Base-by-base conservation (phyloP, 2,329 filamentous ascomycete genomes). In the Colletotrichum abscissum region DNA sequence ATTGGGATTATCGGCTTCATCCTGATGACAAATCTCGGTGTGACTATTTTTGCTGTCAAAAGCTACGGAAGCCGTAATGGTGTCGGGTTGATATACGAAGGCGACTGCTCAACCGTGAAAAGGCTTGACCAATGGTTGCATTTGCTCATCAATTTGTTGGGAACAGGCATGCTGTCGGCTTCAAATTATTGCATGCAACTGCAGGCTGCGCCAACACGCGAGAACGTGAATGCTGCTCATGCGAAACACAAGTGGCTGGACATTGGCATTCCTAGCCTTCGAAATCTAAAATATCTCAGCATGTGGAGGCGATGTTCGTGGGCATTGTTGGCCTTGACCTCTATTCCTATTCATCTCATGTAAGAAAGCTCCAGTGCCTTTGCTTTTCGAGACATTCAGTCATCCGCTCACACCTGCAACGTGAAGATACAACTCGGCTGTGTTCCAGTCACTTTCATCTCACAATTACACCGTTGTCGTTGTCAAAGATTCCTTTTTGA, bases 201-300 rank as follows among this genome's bases (percentile, higher is more conserved):
- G 0, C 78, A 79, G 14, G 76, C 75, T 3, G 78, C 80, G 0
- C 81, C 79, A 2, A 81, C 80, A 3, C 74, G 80, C 1, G 65
- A 54, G 0, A 76, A 81, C 12, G 66, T 82, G 14, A 76, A 82
- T 26, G 24, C 74, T 14, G 87, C 86, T 0, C 89, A 91, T 78
- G 64, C 74, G 0, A 74, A 77, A 54, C 78, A 81, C 3, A 78
- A 76, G 19, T 86, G 83, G 82, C 76, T 88, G 0, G 83, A 86
- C 42, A 84, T 88, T 58, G 86, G 88, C 0, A 77, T 87, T 1
- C 79, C 60, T 4, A 69, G 67, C 8, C 16, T 69, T 2, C 67
- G 38, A 2, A 69, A 63, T 6, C 24, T 67, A 1, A 38, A 24
- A 19, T 33, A 58, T 9, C 26, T 69, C 33, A 49, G 35, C 12